phyloP scores from a whole-genome alignment of 73 alveolate genomes.

The Breviolum minutum region DNA sequence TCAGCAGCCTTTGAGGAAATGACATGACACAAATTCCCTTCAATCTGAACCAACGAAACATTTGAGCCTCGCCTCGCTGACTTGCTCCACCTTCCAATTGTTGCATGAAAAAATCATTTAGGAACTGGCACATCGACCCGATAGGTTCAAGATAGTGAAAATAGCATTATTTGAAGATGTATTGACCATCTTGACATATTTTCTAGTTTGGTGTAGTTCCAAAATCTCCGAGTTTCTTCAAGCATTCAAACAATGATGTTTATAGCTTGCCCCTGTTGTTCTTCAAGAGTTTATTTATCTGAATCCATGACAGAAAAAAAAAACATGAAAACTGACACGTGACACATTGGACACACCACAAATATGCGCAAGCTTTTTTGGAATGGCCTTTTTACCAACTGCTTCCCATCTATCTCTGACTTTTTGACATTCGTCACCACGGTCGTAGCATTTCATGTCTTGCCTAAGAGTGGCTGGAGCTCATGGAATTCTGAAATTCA shows the following conservation, averaged over 20 bases:
- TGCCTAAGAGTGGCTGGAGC: background rate
- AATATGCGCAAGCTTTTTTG: background rate
- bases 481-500: background rate
- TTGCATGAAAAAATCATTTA: background rate
- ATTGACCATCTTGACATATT: too few relatives aligned
- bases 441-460: conserved; percentile 94
- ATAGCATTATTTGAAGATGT: too few relatives aligned
- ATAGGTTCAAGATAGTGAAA: too few relatives aligned
- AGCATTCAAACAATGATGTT: too few relatives aligned
- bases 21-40: background rate
- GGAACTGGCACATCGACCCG: background rate
- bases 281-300: too few relatives aligned
- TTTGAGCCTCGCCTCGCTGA: conserved; percentile 45
- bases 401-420: conserved; percentile 93
- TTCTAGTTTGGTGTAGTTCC: too few relatives aligned
- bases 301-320: too few relatives aligned
- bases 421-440: conserved; percentile 79
- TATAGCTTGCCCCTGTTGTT: too few relatives aligned
- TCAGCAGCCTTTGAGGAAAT: background rate
- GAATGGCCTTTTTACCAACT: conserved; percentile 51
- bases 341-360: too few relatives aligned
- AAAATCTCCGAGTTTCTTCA: too few relatives aligned
- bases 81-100: conserved; percentile 67
- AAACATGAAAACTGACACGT: too few relatives aligned
- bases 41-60: too few relatives aligned